Evolutionary conservation across 768 basidiomycete species (phyloP).

Genomic region (Russula abietina): DNA sequence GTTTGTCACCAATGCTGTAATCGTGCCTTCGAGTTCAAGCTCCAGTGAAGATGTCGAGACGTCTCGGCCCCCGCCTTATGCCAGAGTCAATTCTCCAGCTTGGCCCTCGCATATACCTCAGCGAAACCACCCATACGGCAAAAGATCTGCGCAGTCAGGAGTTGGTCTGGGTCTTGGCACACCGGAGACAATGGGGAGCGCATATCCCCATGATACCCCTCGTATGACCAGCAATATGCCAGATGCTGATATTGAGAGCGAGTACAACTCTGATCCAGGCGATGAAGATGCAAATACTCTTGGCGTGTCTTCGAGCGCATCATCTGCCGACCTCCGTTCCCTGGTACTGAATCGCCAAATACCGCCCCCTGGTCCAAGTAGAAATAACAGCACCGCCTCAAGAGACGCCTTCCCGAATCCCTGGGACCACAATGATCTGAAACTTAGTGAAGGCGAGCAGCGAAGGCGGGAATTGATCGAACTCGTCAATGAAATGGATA

Average conservation of each 20-base stretch:
- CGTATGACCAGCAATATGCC: neutral
- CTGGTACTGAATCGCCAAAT: conserved; percentile 14
- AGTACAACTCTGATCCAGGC: conserved; percentile 1
- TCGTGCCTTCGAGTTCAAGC: conserved; percentile 21
- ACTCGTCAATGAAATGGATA: conserved; percentile 19
- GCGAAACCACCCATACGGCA: neutral
- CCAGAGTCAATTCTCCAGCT: neutral
- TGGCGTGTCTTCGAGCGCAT: conserved; percentile 8
- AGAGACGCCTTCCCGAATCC: conserved; percentile 13
- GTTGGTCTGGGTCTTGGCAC: conserved; percentile 13
- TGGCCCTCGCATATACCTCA: conserved; percentile 1
- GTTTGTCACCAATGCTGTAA: conserved; percentile 21
- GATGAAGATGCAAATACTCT: conserved; percentile 9
- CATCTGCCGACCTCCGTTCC: conserved; percentile 9
- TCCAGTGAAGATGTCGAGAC: conserved; percentile 16
- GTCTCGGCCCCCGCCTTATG: neutral
- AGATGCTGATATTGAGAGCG: conserved; percentile 2
- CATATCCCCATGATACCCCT: neutral
- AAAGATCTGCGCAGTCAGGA: conserved; percentile 8
- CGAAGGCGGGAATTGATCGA: conserved; percentile 20
- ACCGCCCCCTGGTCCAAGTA: neutral
- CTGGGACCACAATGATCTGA: conserved; percentile 1
- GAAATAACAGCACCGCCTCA: conserved; percentile 5
- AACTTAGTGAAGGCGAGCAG: conserved; percentile 5
- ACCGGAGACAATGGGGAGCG: neutral